Conservation (phyloP, 257 asterid species). For the Jacaranda copaia region DNA sequence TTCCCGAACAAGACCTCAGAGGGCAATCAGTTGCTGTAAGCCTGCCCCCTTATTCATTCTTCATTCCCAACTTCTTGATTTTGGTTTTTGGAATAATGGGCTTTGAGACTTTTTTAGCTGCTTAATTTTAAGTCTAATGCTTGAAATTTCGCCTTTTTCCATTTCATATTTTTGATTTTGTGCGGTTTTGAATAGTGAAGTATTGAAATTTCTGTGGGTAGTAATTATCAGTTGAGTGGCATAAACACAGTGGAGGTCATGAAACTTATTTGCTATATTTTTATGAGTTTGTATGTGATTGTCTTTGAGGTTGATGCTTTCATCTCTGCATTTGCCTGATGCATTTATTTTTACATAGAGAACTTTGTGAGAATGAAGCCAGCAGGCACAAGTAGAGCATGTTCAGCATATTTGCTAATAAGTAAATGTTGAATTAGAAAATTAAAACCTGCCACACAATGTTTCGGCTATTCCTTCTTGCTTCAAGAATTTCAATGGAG, state of each 20-base stretch:
- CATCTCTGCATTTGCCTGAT: neutral
- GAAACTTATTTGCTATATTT: neutral
- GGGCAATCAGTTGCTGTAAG: constrained; percentile 52
- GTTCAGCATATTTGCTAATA: too few species aligned
- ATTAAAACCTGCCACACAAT: too few species aligned
- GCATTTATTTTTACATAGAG: neutral
- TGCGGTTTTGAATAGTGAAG: neutral
- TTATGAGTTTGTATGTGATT: neutral
- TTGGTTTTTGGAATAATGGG: constrained; percentile 6
- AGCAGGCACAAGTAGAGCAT: too few species aligned
- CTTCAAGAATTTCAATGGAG: too few species aligned
- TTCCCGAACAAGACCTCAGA: constrained; percentile 43
- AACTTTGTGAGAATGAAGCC: too few species aligned
- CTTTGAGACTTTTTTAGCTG: neutral
- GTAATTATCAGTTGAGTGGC: neutral
- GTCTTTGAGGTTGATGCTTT: neutral
- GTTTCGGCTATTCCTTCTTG: too few species aligned
- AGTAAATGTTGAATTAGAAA: too few species aligned
- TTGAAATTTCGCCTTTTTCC: neutral
- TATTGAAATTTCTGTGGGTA: neutral
- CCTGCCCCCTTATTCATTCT: neutral
- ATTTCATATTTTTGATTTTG: neutral
- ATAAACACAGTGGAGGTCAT: neutral
- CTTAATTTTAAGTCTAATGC: neutral
- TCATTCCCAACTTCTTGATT: neutral